A percentile compares a stretch with the other conserved stretches of the same genome.
Evolutionary conservation across 1,139 yeast species (phyloP).

Genomic region (Kodamaea ohmeri): DNA sequence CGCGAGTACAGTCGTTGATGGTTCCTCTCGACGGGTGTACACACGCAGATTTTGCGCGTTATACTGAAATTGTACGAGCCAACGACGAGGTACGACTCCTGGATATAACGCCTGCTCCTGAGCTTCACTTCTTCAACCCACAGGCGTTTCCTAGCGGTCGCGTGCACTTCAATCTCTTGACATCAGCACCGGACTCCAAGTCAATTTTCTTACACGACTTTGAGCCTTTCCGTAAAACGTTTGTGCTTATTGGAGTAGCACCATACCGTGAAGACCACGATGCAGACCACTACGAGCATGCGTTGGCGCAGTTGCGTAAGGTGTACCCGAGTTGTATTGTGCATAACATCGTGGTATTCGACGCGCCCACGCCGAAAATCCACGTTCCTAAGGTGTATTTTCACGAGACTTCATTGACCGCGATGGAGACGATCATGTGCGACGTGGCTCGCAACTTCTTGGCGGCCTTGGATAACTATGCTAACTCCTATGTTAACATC

Average conservation of each 20-base stretch:
- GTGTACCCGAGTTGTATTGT: slow-evolving; percentile 59
- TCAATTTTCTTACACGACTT: slow-evolving; percentile 72
- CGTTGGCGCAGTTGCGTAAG: slow-evolving; percentile 27
- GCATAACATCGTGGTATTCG: slow-evolving; percentile 61
- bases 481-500: slow-evolving; percentile 66
- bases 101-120: slow-evolving; percentile 67
- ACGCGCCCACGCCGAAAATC: slow-evolving; percentile 23
- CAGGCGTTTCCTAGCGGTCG: slow-evolving; percentile 81
- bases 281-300: slow-evolving; percentile 12
- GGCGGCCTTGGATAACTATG: slow-evolving; percentile 61
- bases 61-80: slow-evolving; percentile 45
- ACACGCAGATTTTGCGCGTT: slow-evolving; percentile 45
- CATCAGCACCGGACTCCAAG: slow-evolving; percentile 53
- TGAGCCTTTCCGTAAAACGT: slow-evolving; percentile 81
- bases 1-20: slow-evolving; percentile 63
- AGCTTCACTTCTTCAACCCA: slow-evolving; percentile 67
- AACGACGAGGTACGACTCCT: slow-evolving; percentile 65
- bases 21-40: slow-evolving; percentile 68
- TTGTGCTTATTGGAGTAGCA: slow-evolving; percentile 65
- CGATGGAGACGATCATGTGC: slow-evolving; percentile 69
- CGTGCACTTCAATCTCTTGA: slow-evolving; percentile 54
- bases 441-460: slow-evolving; percentile 67
- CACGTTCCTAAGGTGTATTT: slow-evolving; percentile 23
- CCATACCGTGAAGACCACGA: slow-evolving; percentile 27
- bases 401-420: slow-evolving; percentile 31